Conservation (phyloP, 73 alveolate genomes). For the Tetrahymena malaccensis region DNA sequence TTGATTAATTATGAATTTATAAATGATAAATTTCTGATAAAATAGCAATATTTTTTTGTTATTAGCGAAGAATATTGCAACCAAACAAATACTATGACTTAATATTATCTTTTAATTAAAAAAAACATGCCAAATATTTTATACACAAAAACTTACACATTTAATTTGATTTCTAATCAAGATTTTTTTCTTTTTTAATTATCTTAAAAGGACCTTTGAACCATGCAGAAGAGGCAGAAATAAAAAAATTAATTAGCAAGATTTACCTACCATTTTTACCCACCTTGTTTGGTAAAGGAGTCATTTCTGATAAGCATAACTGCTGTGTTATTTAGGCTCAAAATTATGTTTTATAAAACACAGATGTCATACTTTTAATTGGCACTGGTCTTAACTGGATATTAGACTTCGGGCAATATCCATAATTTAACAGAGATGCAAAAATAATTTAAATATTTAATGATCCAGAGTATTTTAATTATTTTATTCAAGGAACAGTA, state of each 20-base stretch:
- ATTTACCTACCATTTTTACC: slow-evolving; percentile 71
- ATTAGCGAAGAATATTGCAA: not conserved
- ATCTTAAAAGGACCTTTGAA: slow-evolving; percentile 48
- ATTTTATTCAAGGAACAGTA: slow-evolving; percentile 44
- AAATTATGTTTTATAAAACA: slow-evolving; percentile 60
- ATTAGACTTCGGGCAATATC: slow-evolving; percentile 75
- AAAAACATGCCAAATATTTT: not conserved
- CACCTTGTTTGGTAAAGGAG: slow-evolving; percentile 87
- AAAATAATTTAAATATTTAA: slow-evolving; percentile 58
- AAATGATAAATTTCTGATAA: slow-evolving; percentile 14
- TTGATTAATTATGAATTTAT: not conserved
- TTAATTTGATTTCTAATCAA: too few species aligned
- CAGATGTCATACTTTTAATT: slow-evolving; percentile 71
- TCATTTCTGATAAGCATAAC: slow-evolving; percentile 56
- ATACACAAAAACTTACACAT: not conserved
- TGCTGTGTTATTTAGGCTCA: slow-evolving; percentile 64
- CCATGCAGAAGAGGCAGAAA: slow-evolving; percentile 48
- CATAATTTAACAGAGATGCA: slow-evolving; percentile 63
- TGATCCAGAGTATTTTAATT: slow-evolving; percentile 54
- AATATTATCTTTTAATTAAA: too few species aligned
- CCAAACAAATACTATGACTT: not conserved
- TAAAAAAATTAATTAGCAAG: slow-evolving; percentile 46
- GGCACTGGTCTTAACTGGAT: slow-evolving; percentile 84
- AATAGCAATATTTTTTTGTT: slow-evolving; percentile 43
- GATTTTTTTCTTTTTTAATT: not conserved